These are phyloP conservation scores for Solanum corneliomulleri DNA, from an alignment of 257 asterid genomes.

Conservation along the genomic window DNA sequence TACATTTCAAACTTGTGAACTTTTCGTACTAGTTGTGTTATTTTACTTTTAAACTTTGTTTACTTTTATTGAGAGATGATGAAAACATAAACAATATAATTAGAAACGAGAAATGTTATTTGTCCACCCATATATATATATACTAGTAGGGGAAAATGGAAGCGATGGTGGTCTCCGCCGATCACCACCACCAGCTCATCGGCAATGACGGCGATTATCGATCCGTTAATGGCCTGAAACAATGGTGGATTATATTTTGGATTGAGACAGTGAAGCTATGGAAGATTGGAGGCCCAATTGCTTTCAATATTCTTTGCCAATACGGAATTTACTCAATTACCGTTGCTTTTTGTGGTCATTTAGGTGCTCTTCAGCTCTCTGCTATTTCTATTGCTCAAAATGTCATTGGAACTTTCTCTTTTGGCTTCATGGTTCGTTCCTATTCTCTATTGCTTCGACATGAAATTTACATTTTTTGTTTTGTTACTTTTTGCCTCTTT, in stretches of 20 bases:
- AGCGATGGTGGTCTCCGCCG: not conserved
- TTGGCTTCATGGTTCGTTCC: too few species aligned
- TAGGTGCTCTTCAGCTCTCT: conserved; percentile 54
- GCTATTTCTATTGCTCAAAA: conserved; percentile 54
- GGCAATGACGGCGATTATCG: conserved; percentile 56
- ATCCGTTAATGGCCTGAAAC: conserved; percentile 25
- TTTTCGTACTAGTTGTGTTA: too few species aligned
- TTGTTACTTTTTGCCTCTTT: too few species aligned
- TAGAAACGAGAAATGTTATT: too few species aligned
- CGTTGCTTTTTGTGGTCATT: conserved; percentile 55
- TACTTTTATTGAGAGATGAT: too few species aligned
- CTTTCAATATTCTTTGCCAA: conserved; percentile 53
- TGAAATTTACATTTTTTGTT: too few species aligned
- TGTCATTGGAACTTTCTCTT: conserved; percentile 20
- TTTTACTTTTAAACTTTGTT: too few species aligned
- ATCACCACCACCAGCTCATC: not conserved
- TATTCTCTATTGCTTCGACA: too few species aligned
- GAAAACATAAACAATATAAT: too few species aligned
- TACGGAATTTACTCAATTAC: conserved; percentile 21
- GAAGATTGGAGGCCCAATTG: conserved; percentile 58
- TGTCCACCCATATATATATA: too few species aligned
- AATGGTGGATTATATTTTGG: conserved; percentile 38
- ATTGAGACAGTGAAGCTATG: conserved; percentile 50
- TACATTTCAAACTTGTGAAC: too few species aligned
- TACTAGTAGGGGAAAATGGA: too few species aligned